Conservation (phyloP, 768 basidiomycete genomes). For the Pleurotus ostreatus region DNA sequence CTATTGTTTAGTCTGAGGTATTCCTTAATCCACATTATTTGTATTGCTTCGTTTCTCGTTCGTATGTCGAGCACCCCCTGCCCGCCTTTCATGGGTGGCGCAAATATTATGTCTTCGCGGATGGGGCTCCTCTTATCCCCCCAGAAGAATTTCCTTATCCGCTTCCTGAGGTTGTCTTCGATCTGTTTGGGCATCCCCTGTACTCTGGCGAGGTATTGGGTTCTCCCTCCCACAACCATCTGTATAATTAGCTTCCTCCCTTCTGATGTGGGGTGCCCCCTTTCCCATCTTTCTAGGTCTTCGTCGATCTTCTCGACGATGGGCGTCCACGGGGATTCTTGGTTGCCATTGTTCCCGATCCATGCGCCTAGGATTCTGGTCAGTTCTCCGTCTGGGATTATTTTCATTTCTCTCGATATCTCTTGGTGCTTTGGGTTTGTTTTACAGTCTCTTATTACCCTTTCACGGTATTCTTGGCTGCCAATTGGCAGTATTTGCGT, state of each 20-base stretch:
- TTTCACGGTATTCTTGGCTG: background rate
- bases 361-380: background rate
- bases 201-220: slow-evolving; percentile 21
- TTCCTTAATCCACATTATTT: background rate
- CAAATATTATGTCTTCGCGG: background rate
- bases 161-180: background rate
- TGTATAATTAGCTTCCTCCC: slow-evolving; percentile 16
- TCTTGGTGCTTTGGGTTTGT: background rate
- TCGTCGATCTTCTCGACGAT: background rate
- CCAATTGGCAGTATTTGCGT: background rate
- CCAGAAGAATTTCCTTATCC: background rate
- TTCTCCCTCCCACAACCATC: slow-evolving; percentile 18
- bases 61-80: background rate
- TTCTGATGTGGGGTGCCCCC: background rate
- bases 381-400: background rate
- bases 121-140: background rate
- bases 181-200: slow-evolving; percentile 24
- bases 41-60: background rate
- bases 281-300: background rate
- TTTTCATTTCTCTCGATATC: background rate
- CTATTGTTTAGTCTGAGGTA: background rate
- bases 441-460: background rate
- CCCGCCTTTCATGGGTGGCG: background rate
- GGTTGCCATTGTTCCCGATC: background rate
- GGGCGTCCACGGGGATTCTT: background rate